Conservation (phyloP, 169 alveolate genomes). For the Plasmodium berghei region DNA sequence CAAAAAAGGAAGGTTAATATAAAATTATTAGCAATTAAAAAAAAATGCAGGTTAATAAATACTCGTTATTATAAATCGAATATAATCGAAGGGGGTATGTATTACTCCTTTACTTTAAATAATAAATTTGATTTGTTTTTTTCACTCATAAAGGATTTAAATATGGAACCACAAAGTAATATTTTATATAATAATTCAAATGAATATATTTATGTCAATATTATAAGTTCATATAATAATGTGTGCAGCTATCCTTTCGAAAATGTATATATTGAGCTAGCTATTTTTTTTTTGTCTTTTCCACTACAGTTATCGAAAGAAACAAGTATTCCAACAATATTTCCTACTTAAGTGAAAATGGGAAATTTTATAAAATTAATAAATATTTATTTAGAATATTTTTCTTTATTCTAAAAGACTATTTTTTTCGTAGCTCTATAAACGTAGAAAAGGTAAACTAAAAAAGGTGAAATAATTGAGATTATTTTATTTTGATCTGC, state of each 20-base stretch:
- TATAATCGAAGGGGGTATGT: conserved; percentile 19
- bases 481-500: neutral
- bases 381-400: conserved; percentile 13
- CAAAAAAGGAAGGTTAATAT: conserved; percentile 9
- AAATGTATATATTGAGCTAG: neutral
- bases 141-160: conserved; percentile 9
- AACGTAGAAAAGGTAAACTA: conserved; percentile 14
- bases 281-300: neutral
- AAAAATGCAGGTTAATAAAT: conserved; percentile 11
- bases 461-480: neutral
- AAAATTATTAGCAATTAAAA: conserved; percentile 8
- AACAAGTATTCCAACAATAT: conserved; percentile 38
- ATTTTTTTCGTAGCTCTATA: conserved; percentile 18
- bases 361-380: conserved; percentile 21
- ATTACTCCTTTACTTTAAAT: conserved; percentile 14
- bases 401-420: conserved; percentile 21
- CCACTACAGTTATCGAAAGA: conserved; percentile 22
- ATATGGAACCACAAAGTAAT: conserved; percentile 27
- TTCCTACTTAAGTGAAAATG: conserved; percentile 24
- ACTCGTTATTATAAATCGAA: neutral
- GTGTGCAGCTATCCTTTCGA: too few species aligned
- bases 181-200: neutral
- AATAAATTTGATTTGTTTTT: neutral
- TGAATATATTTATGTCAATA: neutral
- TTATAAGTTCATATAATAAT: too few species aligned